Conservation (phyloP, 352 stramenopile species). For the Phytophthora fragariae region DNA sequence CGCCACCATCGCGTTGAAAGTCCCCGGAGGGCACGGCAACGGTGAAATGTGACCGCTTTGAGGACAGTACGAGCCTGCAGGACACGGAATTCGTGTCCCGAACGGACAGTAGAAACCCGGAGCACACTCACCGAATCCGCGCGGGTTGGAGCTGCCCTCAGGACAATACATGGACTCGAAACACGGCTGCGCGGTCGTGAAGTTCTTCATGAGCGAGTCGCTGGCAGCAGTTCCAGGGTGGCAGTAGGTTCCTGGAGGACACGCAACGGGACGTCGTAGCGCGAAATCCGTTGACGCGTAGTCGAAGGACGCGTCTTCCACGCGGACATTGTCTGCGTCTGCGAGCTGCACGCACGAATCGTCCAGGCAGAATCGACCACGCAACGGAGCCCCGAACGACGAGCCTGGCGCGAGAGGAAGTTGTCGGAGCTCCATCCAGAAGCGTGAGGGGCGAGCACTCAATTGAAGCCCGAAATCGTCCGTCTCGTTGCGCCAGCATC, state of each 20-base stretch:
- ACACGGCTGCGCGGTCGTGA: slow-evolving; percentile 87
- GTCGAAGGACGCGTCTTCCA: slow-evolving; percentile 85
- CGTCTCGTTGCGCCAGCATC: slow-evolving; percentile 96
- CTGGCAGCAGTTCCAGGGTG: slow-evolving; percentile 88
- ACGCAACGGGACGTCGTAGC: slow-evolving; percentile 87
- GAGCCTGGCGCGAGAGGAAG: slow-evolving; percentile 86
- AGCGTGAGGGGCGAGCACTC: slow-evolving; percentile 78
- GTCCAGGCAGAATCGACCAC: slow-evolving; percentile 95
- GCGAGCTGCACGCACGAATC: slow-evolving; percentile 89
- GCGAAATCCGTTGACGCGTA: slow-evolving; percentile 80
- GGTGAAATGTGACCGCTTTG: slow-evolving; percentile 81
- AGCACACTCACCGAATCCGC: slow-evolving; percentile 87
- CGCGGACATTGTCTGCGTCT: slow-evolving; percentile 82
- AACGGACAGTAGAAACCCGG: slow-evolving; percentile 94
- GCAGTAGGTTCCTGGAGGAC: slow-evolving; percentile 90
- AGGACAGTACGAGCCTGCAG: slow-evolving; percentile 93
- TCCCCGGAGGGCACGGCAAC: slow-evolving; percentile 91
- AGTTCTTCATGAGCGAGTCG: slow-evolving; percentile 88
- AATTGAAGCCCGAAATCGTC: slow-evolving; percentile 95
- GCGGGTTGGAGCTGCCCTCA: slow-evolving; percentile 84
- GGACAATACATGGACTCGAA: slow-evolving; percentile 93
- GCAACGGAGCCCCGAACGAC: slow-evolving; percentile 76
- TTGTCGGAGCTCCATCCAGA: slow-evolving; percentile 95
- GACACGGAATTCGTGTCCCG: slow-evolving; percentile 88
- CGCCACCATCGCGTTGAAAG: slow-evolving; percentile 94